Percentiles rank a stretch among this genome's conserved stretches.
These are phyloP conservation scores for Misopates orontium DNA, from an alignment of 257 asterid species.

Conservation along the genomic window DNA sequence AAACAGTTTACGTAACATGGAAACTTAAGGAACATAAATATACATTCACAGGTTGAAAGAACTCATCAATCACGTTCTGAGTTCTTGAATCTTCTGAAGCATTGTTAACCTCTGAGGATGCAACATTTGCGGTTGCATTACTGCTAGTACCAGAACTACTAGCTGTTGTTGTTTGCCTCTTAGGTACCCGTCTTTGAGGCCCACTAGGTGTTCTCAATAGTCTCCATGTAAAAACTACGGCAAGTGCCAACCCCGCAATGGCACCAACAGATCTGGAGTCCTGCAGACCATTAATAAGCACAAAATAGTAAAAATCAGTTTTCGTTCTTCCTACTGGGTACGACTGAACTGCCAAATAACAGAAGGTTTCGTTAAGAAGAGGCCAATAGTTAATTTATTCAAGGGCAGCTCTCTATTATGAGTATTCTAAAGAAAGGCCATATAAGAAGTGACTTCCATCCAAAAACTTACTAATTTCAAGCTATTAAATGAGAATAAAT, in stretches of 20 bases:
- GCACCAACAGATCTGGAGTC: constrained; percentile 80
- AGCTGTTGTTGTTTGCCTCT: constrained; percentile 55
- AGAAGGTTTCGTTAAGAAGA: neutral
- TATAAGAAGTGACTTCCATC: constrained; percentile 6
- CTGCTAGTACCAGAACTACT: constrained; percentile 55
- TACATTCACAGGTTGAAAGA: constrained; percentile 82
- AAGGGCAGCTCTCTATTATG: constrained; percentile 1
- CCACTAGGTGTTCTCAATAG: constrained; percentile 63
- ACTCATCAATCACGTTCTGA: constrained; percentile 76
- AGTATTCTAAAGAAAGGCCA: neutral
- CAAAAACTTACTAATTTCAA: constrained; percentile 4
- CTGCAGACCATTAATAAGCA: constrained; percentile 42
- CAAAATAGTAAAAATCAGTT: neutral
- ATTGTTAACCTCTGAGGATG: constrained; percentile 39
- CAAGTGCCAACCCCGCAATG: constrained; percentile 80
- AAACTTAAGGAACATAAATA: constrained; percentile 1
- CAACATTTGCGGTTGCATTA: constrained; percentile 38
- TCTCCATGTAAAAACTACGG: constrained; percentile 87
- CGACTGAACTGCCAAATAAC: neutral
- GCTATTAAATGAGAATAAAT: neutral
- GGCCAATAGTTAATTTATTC: neutral
- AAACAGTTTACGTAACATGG: constrained; percentile 2
- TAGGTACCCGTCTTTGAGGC: constrained; percentile 66
- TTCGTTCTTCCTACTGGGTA: neutral
- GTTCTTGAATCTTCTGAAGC: constrained; percentile 60